These are phyloP conservation scores for Claviceps fusiformis DNA, from an alignment of 2,329 filamentous ascomycete genomes.

Conservation along the genomic window DNA sequence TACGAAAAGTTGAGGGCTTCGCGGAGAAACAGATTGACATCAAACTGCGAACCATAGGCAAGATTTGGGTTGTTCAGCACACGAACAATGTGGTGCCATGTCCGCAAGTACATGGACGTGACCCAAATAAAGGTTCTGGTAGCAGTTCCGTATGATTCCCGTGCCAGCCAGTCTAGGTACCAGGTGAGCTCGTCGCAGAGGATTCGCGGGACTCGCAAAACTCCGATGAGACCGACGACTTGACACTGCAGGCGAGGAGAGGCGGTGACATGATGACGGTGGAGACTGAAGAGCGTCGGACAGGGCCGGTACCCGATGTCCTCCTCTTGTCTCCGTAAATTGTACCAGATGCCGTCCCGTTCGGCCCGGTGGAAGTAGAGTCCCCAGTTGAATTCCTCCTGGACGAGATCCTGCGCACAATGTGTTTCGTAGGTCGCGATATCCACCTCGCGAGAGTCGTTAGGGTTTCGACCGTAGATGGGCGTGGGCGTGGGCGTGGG, in stretches of 20 bases:
- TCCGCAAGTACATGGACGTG: slow-evolving; percentile 15
- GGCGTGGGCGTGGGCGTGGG: background rate
- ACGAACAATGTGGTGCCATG: slow-evolving; percentile 12
- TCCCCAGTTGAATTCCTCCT: slow-evolving; percentile 23
- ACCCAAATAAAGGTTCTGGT: slow-evolving; percentile 18
- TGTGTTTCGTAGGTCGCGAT: slow-evolving; percentile 10
- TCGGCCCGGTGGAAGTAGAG: slow-evolving; percentile 19
- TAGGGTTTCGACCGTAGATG: background rate
- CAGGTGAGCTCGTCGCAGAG: slow-evolving; percentile 11
- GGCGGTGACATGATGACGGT: slow-evolving; percentile 8
- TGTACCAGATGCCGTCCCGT: slow-evolving; percentile 16
- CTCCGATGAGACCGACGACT: slow-evolving; percentile 18
- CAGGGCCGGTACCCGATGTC: background rate
- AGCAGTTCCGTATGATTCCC: slow-evolving; percentile 11
- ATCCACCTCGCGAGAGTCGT: slow-evolving; percentile 6
- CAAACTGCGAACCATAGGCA: slow-evolving; percentile 11
- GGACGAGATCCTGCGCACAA: slow-evolving; percentile 9
- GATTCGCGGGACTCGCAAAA: slow-evolving; percentile 12
- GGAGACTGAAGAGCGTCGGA: slow-evolving; percentile 9
- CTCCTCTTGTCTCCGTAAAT: background rate
- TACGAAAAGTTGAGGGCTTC: slow-evolving; percentile 19
- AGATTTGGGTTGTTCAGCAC: slow-evolving; percentile 1
- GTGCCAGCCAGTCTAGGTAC: slow-evolving; percentile 21
- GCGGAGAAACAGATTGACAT: slow-evolving; percentile 14
- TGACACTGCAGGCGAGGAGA: slow-evolving; percentile 16